Conservation (phyloP, 2,329 filamentous ascomycete genomes). For the Canariomyces notabilis region DNA sequence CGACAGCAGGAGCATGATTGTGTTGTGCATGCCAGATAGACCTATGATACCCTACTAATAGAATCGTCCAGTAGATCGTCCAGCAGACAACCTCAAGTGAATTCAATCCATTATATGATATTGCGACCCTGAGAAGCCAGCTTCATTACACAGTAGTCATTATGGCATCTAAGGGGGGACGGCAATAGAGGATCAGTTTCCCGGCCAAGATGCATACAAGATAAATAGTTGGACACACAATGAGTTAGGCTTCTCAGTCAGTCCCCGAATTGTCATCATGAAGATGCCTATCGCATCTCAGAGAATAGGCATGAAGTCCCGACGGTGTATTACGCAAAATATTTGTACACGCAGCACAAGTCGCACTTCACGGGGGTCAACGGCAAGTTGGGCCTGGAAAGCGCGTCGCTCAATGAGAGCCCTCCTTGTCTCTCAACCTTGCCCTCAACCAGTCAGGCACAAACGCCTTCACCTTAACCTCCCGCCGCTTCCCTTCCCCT, state of each 20-base stretch:
- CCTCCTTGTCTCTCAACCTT: constrained; percentile 22
- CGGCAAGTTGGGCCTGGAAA: neutral
- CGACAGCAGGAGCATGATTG: constrained; percentile 12
- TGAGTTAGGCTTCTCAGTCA: neutral
- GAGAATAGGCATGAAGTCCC: neutral
- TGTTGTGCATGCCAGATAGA: neutral
- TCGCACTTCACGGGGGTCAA: neutral
- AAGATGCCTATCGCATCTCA: neutral
- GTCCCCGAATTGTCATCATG: neutral
- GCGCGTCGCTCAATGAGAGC: neutral
- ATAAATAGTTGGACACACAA: too few species aligned
- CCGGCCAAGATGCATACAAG: too few species aligned
- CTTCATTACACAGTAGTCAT: too few species aligned
- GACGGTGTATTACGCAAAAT: neutral
- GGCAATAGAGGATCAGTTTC: too few species aligned
- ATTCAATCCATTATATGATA: too few species aligned
- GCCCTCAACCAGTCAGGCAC: constrained; percentile 69
- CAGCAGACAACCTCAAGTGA: too few species aligned
- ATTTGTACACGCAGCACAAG: neutral
- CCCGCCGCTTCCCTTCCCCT: constrained; percentile 32
- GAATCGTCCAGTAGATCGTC: too few species aligned
- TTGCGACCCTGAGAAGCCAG: too few species aligned
- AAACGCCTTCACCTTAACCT: constrained; percentile 68
- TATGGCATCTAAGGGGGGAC: too few species aligned
- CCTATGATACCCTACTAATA: constrained; percentile 2